Evolutionary conservation across 2,329 filamentous ascomycete genomes (phyloP).

Genomic region (Colletotrichum zoysiae): DNA sequence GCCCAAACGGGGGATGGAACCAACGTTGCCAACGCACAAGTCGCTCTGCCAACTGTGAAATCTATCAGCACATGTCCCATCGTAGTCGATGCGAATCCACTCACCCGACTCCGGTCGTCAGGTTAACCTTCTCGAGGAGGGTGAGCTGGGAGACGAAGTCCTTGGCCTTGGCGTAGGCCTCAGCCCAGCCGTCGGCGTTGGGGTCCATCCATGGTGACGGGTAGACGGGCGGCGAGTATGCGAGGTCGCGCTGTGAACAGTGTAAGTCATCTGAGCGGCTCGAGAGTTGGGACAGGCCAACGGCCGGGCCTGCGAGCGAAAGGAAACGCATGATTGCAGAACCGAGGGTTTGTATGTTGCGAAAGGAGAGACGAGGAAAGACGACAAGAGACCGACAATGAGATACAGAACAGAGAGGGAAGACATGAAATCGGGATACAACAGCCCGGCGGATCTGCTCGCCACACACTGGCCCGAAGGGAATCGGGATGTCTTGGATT

Average conservation of each 20-base stretch:
- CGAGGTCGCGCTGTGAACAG: slow-evolving; percentile 45
- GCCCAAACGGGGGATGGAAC: slow-evolving; percentile 76
- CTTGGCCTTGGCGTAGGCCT: slow-evolving; percentile 80
- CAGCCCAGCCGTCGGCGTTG: slow-evolving; percentile 77
- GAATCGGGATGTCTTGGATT: not conserved
- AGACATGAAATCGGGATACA: not conserved
- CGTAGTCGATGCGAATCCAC: slow-evolving; percentile 47
- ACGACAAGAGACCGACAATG: not conserved
- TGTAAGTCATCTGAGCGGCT: slow-evolving; percentile 4
- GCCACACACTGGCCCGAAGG: not conserved
- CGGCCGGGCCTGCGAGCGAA: not conserved
- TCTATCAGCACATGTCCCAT: slow-evolving; percentile 46
- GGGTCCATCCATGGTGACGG: slow-evolving; percentile 90
- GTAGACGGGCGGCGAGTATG: slow-evolving; percentile 73
- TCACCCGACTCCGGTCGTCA: slow-evolving; percentile 91
- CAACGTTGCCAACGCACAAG: slow-evolving; percentile 82
- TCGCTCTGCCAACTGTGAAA: slow-evolving; percentile 71
- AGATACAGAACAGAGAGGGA: not conserved
- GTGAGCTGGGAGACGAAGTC: slow-evolving; percentile 87
- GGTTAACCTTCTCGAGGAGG: slow-evolving; percentile 89
- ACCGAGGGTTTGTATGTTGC: not conserved
- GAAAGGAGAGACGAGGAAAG: not conserved
- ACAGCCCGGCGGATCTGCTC: not conserved
- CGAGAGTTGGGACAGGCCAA: not conserved
- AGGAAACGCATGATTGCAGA: not conserved